Conservation (phyloP, 2,329 filamentous ascomycete species). For the Paecilomyces sp. region DNA sequence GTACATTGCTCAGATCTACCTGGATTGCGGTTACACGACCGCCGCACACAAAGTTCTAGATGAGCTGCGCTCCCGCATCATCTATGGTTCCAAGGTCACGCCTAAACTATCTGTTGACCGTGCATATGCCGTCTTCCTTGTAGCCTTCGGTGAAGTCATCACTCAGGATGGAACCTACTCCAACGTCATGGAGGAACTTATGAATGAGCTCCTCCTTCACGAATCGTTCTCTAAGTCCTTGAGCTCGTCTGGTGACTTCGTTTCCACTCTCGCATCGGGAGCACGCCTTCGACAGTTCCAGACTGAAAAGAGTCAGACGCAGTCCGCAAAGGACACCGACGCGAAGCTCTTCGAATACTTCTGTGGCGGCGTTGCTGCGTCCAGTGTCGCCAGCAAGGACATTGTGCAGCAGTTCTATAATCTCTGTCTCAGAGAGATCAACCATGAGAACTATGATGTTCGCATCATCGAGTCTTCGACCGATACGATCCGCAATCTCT, state of each 20-base stretch:
- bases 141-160: constrained; percentile 38
- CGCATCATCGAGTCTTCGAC: constrained; percentile 22
- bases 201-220: constrained; percentile 37
- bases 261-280: constrained; percentile 24
- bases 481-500: constrained; percentile 20
- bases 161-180: constrained; percentile 27
- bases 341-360: constrained; percentile 31
- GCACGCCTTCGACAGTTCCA: constrained; percentile 23
- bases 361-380: constrained; percentile 23
- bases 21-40: constrained; percentile 34
- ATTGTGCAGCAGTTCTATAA: constrained; percentile 25
- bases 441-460: constrained; percentile 20
- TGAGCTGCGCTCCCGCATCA: constrained; percentile 44
- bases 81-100: constrained; percentile 34
- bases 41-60: constrained; percentile 37
- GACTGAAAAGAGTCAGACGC: constrained; percentile 21
- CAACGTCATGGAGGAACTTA: constrained; percentile 37
- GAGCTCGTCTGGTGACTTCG: constrained; percentile 21
- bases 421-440: constrained; percentile 23
- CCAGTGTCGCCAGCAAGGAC: constrained; percentile 15
- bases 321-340: constrained; percentile 22
- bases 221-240: constrained; percentile 29
- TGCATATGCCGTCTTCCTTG: constrained; percentile 38
- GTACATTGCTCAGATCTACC: constrained; percentile 41
- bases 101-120: constrained; percentile 22